A percentile compares a stretch with the other conserved stretches of the same genome.
These are phyloP conservation scores for Vitis hybrid DNA, from an alignment of 177 flowering plant species.

Conservation along the genomic window DNA sequence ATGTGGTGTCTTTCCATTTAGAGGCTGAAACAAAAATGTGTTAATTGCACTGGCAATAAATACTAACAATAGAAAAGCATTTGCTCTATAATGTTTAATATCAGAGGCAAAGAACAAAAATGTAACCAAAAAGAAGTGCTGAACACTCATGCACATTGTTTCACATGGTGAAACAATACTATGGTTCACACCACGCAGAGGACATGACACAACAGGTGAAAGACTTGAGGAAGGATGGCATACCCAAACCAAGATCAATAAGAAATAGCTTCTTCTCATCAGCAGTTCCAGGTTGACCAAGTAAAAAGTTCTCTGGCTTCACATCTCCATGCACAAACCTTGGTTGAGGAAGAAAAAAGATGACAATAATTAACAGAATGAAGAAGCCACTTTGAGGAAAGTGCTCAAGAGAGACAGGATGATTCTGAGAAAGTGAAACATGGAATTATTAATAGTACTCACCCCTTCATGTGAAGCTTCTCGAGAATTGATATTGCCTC, in stretches of 20 bases:
- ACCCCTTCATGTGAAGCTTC: constrained; percentile 91
- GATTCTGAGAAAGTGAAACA: background rate
- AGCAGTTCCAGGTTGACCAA: constrained; percentile 68
- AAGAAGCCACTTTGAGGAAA: background rate
- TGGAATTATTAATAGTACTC: constrained; percentile 4
- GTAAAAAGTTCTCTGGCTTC: constrained; percentile 85
- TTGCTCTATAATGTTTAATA: background rate
- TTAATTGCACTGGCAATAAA: constrained; percentile 5
- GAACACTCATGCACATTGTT: background rate
- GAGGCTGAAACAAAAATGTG: constrained; percentile 58
- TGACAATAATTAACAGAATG: background rate
- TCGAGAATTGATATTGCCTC: constrained; percentile 95
- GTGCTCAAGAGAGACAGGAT: background rate
- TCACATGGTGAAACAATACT: no score
- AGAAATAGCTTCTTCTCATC: constrained; percentile 82
- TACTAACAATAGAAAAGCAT: constrained; percentile 1
- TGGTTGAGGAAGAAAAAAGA: background rate
- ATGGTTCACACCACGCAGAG: no score
- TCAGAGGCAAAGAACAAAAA: background rate
- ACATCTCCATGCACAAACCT: constrained; percentile 95
- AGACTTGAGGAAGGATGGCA: constrained; percentile 3
- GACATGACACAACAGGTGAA: no score
- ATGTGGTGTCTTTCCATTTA: constrained; percentile 76
- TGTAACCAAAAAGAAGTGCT: background rate
- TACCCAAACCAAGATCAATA: constrained; percentile 89